These are phyloP conservation scores for Aegilops longissima DNA, from an alignment of 176 grass and related monocot genomes.

Conservation along the genomic window DNA sequence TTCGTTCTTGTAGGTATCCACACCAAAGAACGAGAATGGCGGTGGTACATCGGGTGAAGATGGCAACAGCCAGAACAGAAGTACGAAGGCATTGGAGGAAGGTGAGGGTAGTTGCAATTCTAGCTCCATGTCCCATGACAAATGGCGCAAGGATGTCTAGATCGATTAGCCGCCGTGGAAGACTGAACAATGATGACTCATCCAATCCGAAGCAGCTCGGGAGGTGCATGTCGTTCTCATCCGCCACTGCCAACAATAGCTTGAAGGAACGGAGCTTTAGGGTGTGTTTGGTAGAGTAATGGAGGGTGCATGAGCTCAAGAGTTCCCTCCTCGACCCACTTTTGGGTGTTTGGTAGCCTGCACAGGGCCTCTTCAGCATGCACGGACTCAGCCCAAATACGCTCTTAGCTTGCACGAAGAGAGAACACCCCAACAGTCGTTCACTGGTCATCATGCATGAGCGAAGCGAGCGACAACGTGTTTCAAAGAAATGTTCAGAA, in stretches of 20 bases:
- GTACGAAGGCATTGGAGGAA: background rate
- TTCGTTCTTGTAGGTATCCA: background rate
- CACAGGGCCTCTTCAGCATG: too few relatives aligned
- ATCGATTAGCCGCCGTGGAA: slow-evolving; percentile 1
- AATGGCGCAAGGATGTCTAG: background rate
- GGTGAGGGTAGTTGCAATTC: background rate
- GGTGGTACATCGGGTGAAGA: background rate
- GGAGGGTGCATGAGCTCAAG: too few relatives aligned
- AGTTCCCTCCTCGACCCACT: too few relatives aligned
- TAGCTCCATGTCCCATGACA: slow-evolving; percentile 4
- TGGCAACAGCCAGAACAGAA: background rate
- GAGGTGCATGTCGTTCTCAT: too few relatives aligned
- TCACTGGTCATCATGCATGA: too few relatives aligned
- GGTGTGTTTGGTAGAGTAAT: too few relatives aligned
- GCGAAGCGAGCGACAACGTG: too few relatives aligned
- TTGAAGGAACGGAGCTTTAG: slow-evolving; percentile 24
- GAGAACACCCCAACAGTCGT: too few relatives aligned
- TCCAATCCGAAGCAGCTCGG: slow-evolving; percentile 7
- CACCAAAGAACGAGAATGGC: background rate
- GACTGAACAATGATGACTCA: background rate
- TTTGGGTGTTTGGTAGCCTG: too few relatives aligned
- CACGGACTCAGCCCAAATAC: too few relatives aligned
- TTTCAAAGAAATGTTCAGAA: too few relatives aligned
- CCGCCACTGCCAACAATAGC: background rate
- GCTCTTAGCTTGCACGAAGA: too few relatives aligned